Evolutionary conservation across 208 protist species (phyloP).

Genomic region (Dictyostelium gargantuum): DNA sequence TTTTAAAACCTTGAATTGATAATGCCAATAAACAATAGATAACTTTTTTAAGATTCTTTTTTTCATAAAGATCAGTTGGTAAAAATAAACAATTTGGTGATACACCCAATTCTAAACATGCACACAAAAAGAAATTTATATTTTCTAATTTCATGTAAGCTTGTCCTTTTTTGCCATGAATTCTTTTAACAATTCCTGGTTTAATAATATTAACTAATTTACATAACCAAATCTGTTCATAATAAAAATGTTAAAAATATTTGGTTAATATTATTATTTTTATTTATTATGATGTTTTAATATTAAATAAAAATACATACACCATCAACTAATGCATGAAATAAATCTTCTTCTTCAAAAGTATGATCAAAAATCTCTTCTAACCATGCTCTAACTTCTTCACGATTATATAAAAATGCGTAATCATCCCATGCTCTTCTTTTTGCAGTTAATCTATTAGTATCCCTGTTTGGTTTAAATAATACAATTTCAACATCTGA

Average conservation of each 20-base stretch:
- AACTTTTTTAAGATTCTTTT: conserved; percentile 72
- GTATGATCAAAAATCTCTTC: conserved; percentile 14
- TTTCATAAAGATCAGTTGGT: conserved; percentile 70
- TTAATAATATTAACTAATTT: conserved; percentile 61
- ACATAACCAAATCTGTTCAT: conserved; percentile 34
- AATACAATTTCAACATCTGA: neutral
- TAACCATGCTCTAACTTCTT: conserved; percentile 50
- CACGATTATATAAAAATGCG: conserved; percentile 46
- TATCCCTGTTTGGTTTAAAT: conserved; percentile 38
- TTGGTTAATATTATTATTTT: neutral
- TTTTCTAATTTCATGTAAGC: conserved; percentile 74
- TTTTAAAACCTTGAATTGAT: conserved; percentile 62
- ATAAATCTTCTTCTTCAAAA: conserved; percentile 48
- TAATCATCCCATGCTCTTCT: conserved; percentile 61
- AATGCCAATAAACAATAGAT: conserved; percentile 65
- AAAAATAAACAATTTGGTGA: conserved; percentile 55
- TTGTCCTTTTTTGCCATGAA: conserved; percentile 36
- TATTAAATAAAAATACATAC: neutral
- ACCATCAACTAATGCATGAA: conserved; percentile 30
- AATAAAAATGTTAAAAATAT: too few species aligned
- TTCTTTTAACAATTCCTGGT: conserved; percentile 52
- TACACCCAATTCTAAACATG: conserved; percentile 67
- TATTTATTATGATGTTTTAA: too few species aligned
- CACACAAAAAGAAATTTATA: conserved; percentile 71
- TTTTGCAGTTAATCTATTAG: conserved; percentile 49